Base-by-base conservation (phyloP, 2,329 filamentous ascomycete species). In the Paraconiothyrium brasiliense region DNA sequence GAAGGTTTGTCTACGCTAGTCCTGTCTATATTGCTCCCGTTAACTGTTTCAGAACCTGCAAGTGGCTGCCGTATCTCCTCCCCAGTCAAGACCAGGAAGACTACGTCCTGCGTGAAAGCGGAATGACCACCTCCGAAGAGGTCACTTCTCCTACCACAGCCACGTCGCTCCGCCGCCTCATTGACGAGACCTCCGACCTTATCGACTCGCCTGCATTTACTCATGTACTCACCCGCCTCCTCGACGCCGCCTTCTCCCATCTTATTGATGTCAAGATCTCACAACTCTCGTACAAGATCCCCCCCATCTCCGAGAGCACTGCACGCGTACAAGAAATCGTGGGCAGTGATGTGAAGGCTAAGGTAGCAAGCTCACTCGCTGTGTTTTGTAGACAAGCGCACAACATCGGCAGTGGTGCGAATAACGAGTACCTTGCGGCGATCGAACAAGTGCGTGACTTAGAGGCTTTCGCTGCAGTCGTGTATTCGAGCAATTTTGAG, bases 141-240 rank as follows among this genome's bases (percentile, higher is more conserved):
- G 69, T 68, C 60, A 59, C 74, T 39, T 79, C 84, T 0, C 27
- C 79, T 73, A 63, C 75, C 72, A 57, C 80, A 77, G 77, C 83
- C 34, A 76, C 84, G 7, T 87, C 89, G 1, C 87, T 99, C 59
- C 89, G 94, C 59, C 90, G 92, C 60, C 86, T 99, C 22, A 87
- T 99, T 1, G 94, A 99, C 76, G 95, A 99, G 82, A 98, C 95
- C 1, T 92, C 94, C 43, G 95, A 99, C 76, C 86, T 99, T 27
- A 90, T 98, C 74, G 95, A 99, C 75, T 97, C 95, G 1, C 95
- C 95, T 0, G 87, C 92, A 39, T 98, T 98, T 79, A 87, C 90
- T 0, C 90, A 93, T 72, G 93, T 99, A 39, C 85, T 97, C 48
- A 92, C 91, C 2, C 88, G 92, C 60, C 86, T 97, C 59, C 90